These are phyloP conservation scores for Rhytidiadelphus loreus DNA, from an alignment of 225 moss, liverwort and hornwort species.

Conservation along the genomic window DNA sequence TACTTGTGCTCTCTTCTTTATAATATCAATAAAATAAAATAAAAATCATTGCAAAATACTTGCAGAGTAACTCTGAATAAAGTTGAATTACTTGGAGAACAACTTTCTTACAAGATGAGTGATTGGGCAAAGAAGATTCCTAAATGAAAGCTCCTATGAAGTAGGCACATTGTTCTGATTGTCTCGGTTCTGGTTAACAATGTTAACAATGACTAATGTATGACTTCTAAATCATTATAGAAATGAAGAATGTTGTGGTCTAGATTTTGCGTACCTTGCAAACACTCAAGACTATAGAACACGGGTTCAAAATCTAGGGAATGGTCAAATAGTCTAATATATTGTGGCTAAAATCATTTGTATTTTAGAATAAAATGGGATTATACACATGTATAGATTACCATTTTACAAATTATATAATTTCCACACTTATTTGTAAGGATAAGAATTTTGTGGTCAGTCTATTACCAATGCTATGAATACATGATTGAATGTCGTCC, in stretches of 20 bases:
- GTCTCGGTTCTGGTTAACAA: not conserved
- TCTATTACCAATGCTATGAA: no score
- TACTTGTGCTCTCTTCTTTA: accelerated
- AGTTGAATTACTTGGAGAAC: not conserved
- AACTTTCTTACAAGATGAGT: not conserved
- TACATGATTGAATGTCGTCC: no score
- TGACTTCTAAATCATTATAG: not conserved
- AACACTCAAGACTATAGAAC: no score
- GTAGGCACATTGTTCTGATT: not conserved
- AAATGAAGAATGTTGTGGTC: not conserved
- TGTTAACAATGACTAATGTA: accelerated
- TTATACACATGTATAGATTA: no score
- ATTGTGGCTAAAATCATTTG: no score
- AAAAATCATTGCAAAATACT: not conserved
- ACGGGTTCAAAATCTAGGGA: no score
- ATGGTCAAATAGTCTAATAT: no score
- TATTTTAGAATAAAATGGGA: no score
- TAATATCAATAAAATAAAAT: not conserved
- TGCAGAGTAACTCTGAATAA: not conserved
- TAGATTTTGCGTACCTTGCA: no score
- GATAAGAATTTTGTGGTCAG: no score
- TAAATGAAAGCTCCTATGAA: accelerated
- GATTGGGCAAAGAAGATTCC: not conserved
- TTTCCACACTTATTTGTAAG: no score
- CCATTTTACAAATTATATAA: no score